Conservation (phyloP, 441 rosid genomes). For the Populus hybrid region DNA sequence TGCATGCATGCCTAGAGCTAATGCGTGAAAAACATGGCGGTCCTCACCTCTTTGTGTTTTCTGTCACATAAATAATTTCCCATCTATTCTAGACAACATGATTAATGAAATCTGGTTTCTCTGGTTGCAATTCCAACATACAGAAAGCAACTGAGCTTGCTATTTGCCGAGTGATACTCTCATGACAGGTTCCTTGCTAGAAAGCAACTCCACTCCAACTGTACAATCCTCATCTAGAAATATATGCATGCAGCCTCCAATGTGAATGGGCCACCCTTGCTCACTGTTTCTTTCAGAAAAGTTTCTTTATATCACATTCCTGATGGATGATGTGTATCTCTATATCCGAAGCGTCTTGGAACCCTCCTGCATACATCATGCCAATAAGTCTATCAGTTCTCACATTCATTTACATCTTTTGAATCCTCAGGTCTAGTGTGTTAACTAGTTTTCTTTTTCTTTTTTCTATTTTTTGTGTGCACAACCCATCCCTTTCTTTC, state of each 20-base stretch:
- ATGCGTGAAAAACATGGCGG: not conserved
- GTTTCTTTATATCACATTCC: not conserved
- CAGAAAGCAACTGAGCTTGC: constrained; percentile 13
- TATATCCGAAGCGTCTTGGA: constrained; percentile 28
- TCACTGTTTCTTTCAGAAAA: not conserved
- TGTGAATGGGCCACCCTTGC: constrained; percentile 4
- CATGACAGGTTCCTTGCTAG: constrained; percentile 8
- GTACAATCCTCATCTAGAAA: constrained; percentile 2
- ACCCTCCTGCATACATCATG: constrained; percentile 33
- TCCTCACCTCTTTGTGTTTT: not conserved
- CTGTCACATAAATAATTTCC: not conserved
- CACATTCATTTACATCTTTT: not conserved
- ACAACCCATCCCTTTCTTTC: not conserved
- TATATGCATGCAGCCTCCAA: constrained; percentile 16
- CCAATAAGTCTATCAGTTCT: not conserved
- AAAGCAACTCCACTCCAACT: constrained; percentile 21
- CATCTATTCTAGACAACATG: constrained; percentile 7
- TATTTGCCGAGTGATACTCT: constrained; percentile 3
- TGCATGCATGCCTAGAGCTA: not conserved
- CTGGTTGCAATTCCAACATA: constrained; percentile 14
- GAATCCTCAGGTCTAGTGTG: not conserved
- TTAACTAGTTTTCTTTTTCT: not conserved
- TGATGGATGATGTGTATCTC: constrained; percentile 14
- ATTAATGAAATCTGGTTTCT: constrained; percentile 5
- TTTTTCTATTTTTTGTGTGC: too few relatives aligned